Base-by-base conservation (phyloP, 148 eudicot species). In the Drosera capensis region DNA sequence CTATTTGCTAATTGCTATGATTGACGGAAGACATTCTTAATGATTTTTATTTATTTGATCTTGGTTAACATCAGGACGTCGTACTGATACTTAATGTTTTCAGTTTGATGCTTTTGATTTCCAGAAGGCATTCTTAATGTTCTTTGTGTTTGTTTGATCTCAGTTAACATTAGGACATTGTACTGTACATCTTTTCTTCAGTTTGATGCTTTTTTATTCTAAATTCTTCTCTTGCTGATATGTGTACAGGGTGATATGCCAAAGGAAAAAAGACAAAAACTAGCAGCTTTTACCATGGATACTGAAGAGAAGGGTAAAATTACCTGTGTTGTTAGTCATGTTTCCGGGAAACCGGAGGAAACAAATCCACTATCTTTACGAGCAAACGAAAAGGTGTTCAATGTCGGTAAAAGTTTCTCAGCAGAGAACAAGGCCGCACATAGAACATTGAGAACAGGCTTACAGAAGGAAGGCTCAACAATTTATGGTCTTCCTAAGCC, bases 401-500 rank as follows among this genome's bases (percentile, higher is more conserved):
- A 67, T 60, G 39, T 85, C 56, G 99, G 99, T 64, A 76, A 58
- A 59, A 57, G 25, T 47, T 49, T 49, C 14, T 65, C 46, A 58
- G 71, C 64, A 9, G 82, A 66, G 51, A 73, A 28, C 46, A 73
- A 81, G 65, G 66, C 47, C 19, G 51, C 66, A 35, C 74, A 46
- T 28, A 64, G 76, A 72, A 71, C 94, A 31, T 47, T 51, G 67
- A 70, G 82, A 48, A 59, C 78, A 58, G 84, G 86, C 36, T 58
- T 67, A 48, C 79, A 71, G 46, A 90, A 78, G 54, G 87, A 78
- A 58, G 78, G 81, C 17, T 72, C 88, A 20, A 72, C 71, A 66
- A 52, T 83, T 51, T 78, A 84, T 55, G 99, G 99, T 37, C 78
- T 90, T 40, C 99, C 99, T 18, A 85, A 74, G 64, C 99, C 99